Percentiles rank a stretch among this genome's conserved stretches.
Evolutionary conservation across 495 filamentous ascomycete genomes (phyloP).

Genomic region (Xylaria acuta): DNA sequence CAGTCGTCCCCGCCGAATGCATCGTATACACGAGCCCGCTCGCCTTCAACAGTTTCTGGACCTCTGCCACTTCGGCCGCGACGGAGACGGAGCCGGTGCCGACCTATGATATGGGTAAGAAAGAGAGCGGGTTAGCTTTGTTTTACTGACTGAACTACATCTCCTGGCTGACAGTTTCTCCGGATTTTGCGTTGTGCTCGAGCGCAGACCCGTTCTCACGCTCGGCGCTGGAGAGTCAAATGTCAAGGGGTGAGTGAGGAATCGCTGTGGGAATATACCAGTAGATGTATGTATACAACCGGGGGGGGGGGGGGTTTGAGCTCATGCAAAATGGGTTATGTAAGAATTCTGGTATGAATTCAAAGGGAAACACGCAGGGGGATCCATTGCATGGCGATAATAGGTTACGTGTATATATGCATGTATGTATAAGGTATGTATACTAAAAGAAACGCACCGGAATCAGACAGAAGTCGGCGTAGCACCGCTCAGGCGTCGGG

Average conservation of each 20-base stretch:
- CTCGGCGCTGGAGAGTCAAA: not conserved
- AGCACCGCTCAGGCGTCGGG: conserved; percentile 69
- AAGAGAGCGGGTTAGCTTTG: not conserved
- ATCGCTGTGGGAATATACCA: not conserved
- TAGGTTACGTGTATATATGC: no score
- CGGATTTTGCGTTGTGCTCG: not conserved
- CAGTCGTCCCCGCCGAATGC: conserved; percentile 91
- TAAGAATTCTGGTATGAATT: not conserved
- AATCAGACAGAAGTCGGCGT: conserved; percentile 83
- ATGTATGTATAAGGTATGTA: not conserved
- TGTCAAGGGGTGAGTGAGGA: not conserved
- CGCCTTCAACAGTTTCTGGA: conserved; percentile 82
- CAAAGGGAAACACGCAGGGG: no score
- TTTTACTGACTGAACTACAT: not conserved
- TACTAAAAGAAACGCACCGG: conserved; percentile 59
- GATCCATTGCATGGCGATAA: not conserved
- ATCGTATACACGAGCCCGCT: conserved; percentile 83
- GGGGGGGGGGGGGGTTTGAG: no score
- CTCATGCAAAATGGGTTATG: not conserved
- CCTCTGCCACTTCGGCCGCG: conserved; percentile 82
- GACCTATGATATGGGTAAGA: conserved; percentile 68
- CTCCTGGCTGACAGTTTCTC: not conserved
- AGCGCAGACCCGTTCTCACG: not conserved
- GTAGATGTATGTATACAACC: not conserved
- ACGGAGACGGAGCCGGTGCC: conserved; percentile 85